Conservation (phyloP, 2,329 filamentous ascomycete genomes). For the Dactylonectria macrodidyma region DNA sequence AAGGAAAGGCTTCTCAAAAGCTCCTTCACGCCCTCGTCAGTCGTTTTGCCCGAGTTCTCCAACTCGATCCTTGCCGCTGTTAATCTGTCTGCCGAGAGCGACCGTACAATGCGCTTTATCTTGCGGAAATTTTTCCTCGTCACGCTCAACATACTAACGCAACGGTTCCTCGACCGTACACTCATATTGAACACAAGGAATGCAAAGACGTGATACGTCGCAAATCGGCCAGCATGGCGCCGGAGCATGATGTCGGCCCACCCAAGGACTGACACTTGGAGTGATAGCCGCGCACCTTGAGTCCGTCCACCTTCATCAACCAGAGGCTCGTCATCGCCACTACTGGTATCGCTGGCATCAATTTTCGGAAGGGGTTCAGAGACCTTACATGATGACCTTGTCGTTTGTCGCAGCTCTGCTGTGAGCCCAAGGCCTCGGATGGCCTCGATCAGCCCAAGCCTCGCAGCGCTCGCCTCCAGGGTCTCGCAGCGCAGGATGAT, state of each 20-base stretch:
- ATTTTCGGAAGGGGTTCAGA: too few species aligned
- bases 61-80: not conserved
- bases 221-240: slow-evolving; percentile 19
- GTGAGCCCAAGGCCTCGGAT: too few species aligned
- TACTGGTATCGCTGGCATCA: too few species aligned
- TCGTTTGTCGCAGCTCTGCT: too few species aligned
- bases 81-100: not conserved
- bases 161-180: slow-evolving; percentile 17
- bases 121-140: slow-evolving; percentile 1
- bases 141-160: slow-evolving; percentile 15
- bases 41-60: not conserved
- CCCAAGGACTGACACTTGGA: too few species aligned
- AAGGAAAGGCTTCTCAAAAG: not conserved
- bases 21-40: not conserved
- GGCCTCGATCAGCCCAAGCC: too few species aligned
- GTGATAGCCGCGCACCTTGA: too few species aligned
- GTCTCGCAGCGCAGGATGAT: too few species aligned
- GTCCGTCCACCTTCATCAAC: too few species aligned
- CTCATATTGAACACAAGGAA: slow-evolving; percentile 21
- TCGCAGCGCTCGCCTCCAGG: too few species aligned
- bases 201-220: slow-evolving; percentile 7
- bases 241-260: slow-evolving; percentile 2
- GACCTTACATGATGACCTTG: too few species aligned
- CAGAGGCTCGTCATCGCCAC: too few species aligned
- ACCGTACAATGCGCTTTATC: slow-evolving; percentile 8